Evolutionary conservation across 805 yeast genomes (phyloP).

Genomic region (Cyberlindnera euphorbiae): DNA sequence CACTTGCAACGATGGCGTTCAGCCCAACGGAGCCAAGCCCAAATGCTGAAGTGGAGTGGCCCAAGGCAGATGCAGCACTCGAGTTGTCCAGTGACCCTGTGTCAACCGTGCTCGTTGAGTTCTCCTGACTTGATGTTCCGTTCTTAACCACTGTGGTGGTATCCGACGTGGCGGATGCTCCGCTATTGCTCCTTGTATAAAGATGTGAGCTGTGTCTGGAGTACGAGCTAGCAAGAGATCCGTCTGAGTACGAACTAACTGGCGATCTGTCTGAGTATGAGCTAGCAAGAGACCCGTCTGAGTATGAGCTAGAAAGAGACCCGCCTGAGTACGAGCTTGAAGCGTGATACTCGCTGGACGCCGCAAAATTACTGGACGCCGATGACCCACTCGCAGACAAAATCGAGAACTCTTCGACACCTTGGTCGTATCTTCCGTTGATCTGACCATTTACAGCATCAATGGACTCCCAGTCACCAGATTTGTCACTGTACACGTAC

Average conservation of each 20-base stretch:
- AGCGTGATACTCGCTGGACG: no score
- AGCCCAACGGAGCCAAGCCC: conserved; percentile 9
- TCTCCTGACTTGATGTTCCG: no score
- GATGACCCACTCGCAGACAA: conserved; percentile 32
- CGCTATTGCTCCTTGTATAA: neutral
- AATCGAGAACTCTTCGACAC: conserved; percentile 37
- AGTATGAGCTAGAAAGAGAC: conserved; percentile 6
- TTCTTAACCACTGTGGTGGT: no score
- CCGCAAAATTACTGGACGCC: neutral
- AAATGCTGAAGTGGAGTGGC: conserved; percentile 1
- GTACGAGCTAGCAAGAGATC: conserved; percentile 6
- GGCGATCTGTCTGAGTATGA: no score
- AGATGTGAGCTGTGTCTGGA: conserved; percentile 12
- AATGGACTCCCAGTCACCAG: conserved; percentile 60
- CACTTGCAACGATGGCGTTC: conserved; percentile 5
- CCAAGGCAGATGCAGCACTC: conserved; percentile 7
- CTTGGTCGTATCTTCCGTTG: conserved; percentile 51
- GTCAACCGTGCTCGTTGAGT: conserved; percentile 1
- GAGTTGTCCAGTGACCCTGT: conserved; percentile 9
- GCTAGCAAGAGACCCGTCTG: no score
- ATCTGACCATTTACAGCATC: conserved; percentile 52
- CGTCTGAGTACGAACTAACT: no score
- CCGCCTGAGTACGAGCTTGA: no score
- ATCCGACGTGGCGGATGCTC: no score
- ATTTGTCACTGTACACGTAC: conserved; percentile 48